Base-by-base conservation (phyloP, 2,329 filamentous ascomycete genomes). In the Aspergillus nomiae region DNA sequence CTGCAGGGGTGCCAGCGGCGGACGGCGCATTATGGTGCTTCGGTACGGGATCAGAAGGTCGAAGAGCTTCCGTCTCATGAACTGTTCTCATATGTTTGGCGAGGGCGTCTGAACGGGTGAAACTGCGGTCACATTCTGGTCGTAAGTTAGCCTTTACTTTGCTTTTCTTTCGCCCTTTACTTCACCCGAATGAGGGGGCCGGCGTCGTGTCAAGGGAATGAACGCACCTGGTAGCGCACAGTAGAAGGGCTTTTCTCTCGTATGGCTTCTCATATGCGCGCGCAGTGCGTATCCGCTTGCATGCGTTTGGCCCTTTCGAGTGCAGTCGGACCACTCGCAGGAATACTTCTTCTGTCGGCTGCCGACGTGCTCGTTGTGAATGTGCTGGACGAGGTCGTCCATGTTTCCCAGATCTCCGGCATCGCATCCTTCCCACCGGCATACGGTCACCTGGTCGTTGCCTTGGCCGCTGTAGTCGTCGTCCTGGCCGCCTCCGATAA, bases 21-120 rank as follows among this genome's bases (percentile, higher is more conserved):
- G 73, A 73, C 36, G 64, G 58, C 38, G 56, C 51, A 34, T 72
- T 76, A 60, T 79, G 76, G 34, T 76, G 73, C 67, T 79, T 78
- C 10, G 78, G 73, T 19, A 81, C 77, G 14, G 77, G 74, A 62
- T 83, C 84, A 16, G 82, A 83, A 5, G 92, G 91, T n/a, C 92
- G 89, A 26, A 97, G 84, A 19, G 92, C 91, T 80, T 99, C 95
- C 4, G 94, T 97, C 77, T 99, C 95, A 82, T 99, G 95, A 43
- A 99, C 94, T 19, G 95, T 98, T 70, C 95, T 91, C 92, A 98
- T 98, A 77, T 99, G 95, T 78, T 99, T 99, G 1, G 94, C 93
- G 0, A 99, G 85, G 14, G 95, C 95, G 73, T 99, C 95, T 28
- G 94, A 97, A 68, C 95, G 87, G 2, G 95, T 99, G 72, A 99